Evolutionary conservation across 2,329 filamentous ascomycete genomes (phyloP), one percentile per base, ranked within the genome.

Genomic region (Neofusicoccum ribis): DNA sequence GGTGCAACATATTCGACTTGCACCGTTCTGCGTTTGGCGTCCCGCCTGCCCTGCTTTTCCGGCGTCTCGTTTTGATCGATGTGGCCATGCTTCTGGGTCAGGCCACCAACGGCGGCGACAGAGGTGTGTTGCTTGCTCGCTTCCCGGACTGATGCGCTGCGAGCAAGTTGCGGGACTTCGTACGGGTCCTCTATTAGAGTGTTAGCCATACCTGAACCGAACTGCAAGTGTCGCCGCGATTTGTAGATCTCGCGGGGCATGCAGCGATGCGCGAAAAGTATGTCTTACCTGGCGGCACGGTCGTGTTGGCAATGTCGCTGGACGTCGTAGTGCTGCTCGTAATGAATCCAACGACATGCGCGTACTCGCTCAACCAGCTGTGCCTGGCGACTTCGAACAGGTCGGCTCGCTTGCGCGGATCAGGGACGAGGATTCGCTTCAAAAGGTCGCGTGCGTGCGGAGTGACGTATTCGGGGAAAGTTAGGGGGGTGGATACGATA

Each of bases 1-100:
- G 95, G 95, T 20, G 93, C 91, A 65, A 98, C 95, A 77, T 99
- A 99, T 81, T 99, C 95, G 67, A 99, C 91, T 79, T 99, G 95
- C 0, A 99, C 92, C 0, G 95, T 99, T 71, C 93, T 88, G 65
- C 95, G 89, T 80, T 98, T 98, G 72, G 90, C 90, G 75, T 97
- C 93, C 70, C 93, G 90, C 7, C 84, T 80, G 76, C 91, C 91
- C 47, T 87, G 85, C 72, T 88, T 88, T 36, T 86, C 81, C 49
- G 82, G 80, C 67, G 90, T 86, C 6, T 86, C 82, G 44, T 90
- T 87, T 41, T 84, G 82, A 63, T 93, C 91, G 70, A 92, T 85
- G 70, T 89, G 91, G 66, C 89, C 90, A 71, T 91, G 89, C 69
- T 92, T 91, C 75, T 89, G 88, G 50, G 83, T 84, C 66, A 94